phyloP scores from a whole-genome alignment of 176 grass and related monocot genomes.

The Microstegium vimineum region DNA sequence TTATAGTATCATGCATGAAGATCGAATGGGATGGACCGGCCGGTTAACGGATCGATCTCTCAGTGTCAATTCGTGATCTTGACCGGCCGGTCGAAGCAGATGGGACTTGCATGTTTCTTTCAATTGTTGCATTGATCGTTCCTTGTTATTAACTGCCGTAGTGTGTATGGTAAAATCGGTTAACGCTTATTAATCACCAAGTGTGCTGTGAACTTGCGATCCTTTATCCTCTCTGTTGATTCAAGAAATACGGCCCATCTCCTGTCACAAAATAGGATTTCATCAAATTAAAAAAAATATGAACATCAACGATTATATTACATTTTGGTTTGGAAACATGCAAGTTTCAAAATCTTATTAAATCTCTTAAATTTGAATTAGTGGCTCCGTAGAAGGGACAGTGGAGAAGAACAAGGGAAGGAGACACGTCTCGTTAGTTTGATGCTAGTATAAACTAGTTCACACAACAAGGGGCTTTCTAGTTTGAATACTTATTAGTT shows the following conservation, averaged over 20 bases:
- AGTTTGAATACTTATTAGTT: too few species aligned
- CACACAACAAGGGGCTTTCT: too few species aligned
- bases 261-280: neutral
- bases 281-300: neutral
- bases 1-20: neutral
- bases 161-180: neutral
- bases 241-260: neutral
- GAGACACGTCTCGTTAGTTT: too few species aligned
- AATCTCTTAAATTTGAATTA: too few species aligned
- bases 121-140: slow-evolving; percentile 4
- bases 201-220: neutral
- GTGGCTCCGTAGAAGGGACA: too few species aligned
- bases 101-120: neutral
- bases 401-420: too few species aligned
- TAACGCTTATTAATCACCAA: neutral
- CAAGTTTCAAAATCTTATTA: too few species aligned
- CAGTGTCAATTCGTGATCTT: neutral
- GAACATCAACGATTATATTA: too few species aligned
- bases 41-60: neutral
- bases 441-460: too few species aligned
- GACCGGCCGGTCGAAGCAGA: neutral
- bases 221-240: neutral
- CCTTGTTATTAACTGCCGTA: neutral
- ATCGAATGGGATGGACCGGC: neutral
- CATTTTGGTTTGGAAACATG: too few species aligned